These are phyloP conservation scores for Hibiscus trionum DNA, from an alignment of 345 rosid species.

Conservation along the genomic window DNA sequence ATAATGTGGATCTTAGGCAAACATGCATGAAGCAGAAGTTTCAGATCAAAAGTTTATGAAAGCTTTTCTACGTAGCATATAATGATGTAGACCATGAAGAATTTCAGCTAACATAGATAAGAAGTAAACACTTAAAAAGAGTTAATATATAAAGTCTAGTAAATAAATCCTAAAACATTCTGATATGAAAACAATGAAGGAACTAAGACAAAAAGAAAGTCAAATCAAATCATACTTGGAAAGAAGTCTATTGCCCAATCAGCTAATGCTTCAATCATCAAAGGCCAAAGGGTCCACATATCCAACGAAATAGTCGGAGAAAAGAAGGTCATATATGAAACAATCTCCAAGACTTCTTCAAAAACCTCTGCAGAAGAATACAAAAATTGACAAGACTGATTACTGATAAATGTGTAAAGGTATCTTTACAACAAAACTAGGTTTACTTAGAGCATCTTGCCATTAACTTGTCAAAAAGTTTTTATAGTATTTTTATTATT, in stretches of 20 bases:
- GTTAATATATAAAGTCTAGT: background rate
- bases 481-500: background rate
- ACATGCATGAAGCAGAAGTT: background rate
- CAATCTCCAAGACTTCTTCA: constrained; percentile 98
- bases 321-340: constrained; percentile 95
- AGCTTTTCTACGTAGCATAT: background rate
- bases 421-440: background rate
- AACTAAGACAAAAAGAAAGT: background rate
- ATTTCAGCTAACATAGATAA: background rate
- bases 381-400: background rate
- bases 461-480: background rate
- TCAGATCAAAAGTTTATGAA: background rate
- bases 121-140: background rate
- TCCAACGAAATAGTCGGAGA: constrained; percentile 83
- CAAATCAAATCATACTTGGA: constrained; percentile 46
- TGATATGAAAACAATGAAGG: background rate
- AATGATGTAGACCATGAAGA: background rate
- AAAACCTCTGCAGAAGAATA: constrained; percentile 69
- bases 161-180: background rate
- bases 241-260: constrained; percentile 98
- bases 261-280: constrained; percentile 85
- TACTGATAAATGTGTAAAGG: no score
- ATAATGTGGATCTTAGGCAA: background rate
- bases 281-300: constrained; percentile 98
- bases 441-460: background rate